Evolutionary conservation across 495 filamentous ascomycete genomes (phyloP).

Genomic region (Apodospora peruviana): DNA sequence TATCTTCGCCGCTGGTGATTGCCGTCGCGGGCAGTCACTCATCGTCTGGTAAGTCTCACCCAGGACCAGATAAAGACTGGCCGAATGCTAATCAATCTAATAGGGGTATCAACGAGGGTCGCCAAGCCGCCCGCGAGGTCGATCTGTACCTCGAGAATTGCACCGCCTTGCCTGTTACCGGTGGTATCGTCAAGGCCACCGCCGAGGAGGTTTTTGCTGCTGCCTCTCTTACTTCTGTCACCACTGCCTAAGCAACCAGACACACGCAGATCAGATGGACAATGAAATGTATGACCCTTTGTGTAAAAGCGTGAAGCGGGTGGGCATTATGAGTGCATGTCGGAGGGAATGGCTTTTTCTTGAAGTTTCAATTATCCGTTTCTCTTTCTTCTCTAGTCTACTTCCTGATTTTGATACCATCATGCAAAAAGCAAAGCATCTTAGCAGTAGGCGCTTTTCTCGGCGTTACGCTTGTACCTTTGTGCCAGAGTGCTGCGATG

Average conservation of each 20-base stretch:
- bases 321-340: too few relatives aligned
- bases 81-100: constrained; percentile 26
- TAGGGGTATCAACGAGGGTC: constrained; percentile 98
- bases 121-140: constrained; percentile 88
- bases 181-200: constrained; percentile 84
- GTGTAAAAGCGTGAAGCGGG: too few relatives aligned
- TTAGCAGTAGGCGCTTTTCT: too few relatives aligned
- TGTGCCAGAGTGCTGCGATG: too few relatives aligned
- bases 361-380: too few relatives aligned
- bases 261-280: too few relatives aligned
- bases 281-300: too few relatives aligned
- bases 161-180: constrained; percentile 83
- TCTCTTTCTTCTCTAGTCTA: too few relatives aligned
- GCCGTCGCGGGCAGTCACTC: constrained; percentile 89
- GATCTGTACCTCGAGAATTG: constrained; percentile 81
- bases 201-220: constrained; percentile 59
- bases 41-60: constrained; percentile 83
- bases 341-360: too few relatives aligned
- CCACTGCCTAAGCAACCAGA: background rate
- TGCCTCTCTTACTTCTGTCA: constrained; percentile 6
- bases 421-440: too few relatives aligned
- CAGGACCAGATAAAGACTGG: background rate
- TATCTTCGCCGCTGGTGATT: constrained; percentile 95
- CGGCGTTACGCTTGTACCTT: too few relatives aligned
- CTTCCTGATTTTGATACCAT: too few relatives aligned